Evolutionary conservation across 176 grass and related monocot genomes (phyloP).

Genomic region (Phoenix roebelenii): DNA sequence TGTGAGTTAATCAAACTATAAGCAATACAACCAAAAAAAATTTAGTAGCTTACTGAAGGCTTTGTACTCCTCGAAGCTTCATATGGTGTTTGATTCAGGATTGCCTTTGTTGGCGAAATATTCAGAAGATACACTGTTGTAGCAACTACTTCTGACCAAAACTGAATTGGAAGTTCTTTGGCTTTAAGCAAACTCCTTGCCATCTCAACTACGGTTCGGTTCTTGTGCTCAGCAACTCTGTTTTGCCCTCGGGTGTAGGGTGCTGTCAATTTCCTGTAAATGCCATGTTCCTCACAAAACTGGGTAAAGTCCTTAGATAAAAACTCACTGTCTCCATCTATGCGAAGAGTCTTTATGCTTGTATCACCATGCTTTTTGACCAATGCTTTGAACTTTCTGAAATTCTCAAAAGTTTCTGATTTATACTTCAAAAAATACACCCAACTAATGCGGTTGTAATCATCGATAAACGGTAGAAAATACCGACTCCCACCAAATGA

Average conservation of each 20-base stretch:
- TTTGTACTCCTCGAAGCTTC: neutral
- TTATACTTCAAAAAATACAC: too few relatives aligned
- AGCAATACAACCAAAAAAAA: neutral
- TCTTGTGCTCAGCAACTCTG: neutral
- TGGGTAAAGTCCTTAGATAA: neutral
- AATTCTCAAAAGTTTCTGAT: too few relatives aligned
- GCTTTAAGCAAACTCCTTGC: neutral
- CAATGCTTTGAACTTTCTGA: too few relatives aligned
- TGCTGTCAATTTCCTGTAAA: neutral
- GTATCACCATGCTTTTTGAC: too few relatives aligned
- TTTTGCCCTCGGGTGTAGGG: neutral
- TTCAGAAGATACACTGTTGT: neutral
- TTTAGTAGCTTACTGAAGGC: neutral
- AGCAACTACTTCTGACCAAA: neutral
- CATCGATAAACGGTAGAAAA: too few relatives aligned
- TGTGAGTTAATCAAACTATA: neutral
- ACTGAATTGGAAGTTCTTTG: neutral
- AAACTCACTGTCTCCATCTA: neutral
- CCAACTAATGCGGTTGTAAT: too few relatives aligned
- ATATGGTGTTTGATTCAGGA: neutral
- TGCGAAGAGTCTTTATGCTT: neutral
- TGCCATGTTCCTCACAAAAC: neutral
- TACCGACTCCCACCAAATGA: too few relatives aligned
- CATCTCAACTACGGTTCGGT: neutral
- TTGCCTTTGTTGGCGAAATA: neutral